Percentiles rank a stretch among this genome's conserved stretches.
These are phyloP conservation scores for Drechslerella coelobrocha DNA, from an alignment of 2,329 filamentous ascomycete species.

Conservation along the genomic window DNA sequence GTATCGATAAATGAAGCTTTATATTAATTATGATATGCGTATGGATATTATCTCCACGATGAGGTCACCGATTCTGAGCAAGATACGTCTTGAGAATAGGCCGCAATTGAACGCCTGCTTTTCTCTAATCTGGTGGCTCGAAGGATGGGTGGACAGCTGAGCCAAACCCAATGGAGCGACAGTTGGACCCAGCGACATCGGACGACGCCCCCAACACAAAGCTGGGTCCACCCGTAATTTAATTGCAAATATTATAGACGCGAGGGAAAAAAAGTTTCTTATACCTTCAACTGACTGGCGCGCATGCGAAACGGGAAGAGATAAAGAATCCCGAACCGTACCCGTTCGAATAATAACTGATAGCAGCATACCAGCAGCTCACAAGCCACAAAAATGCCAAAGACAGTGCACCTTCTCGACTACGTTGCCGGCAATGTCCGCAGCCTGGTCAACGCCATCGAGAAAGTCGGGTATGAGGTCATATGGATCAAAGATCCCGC, in stretches of 20 bases:
- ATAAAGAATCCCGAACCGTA: too few species aligned
- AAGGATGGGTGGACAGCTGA: too few species aligned
- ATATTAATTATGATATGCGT: too few species aligned
- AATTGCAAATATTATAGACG: neutral
- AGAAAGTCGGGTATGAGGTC: slow-evolving; percentile 90
- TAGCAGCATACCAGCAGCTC: neutral
- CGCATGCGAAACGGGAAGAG: neutral
- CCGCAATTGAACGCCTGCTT: too few species aligned
- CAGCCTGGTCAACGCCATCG: slow-evolving; percentile 95
- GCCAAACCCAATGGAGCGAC: too few species aligned
- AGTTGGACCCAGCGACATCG: slow-evolving; percentile 45
- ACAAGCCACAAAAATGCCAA: slow-evolving; percentile 18
- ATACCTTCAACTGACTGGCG: neutral
- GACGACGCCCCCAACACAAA: slow-evolving; percentile 50
- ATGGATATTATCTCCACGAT: too few species aligned
- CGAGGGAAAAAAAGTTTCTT: neutral
- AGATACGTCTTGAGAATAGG: too few species aligned
- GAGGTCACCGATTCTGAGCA: too few species aligned
- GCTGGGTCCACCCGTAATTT: neutral
- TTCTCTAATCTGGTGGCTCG: too few species aligned
- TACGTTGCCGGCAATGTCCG: slow-evolving; percentile 97
- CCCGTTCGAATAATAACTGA: neutral
- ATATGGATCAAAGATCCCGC: slow-evolving; percentile 88
- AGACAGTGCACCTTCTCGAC: slow-evolving; percentile 63
- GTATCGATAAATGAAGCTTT: too few species aligned